Evolutionary conservation across 2,329 filamentous ascomycete genomes (phyloP).

Genomic region (Trichoderma citrinoviride): DNA sequence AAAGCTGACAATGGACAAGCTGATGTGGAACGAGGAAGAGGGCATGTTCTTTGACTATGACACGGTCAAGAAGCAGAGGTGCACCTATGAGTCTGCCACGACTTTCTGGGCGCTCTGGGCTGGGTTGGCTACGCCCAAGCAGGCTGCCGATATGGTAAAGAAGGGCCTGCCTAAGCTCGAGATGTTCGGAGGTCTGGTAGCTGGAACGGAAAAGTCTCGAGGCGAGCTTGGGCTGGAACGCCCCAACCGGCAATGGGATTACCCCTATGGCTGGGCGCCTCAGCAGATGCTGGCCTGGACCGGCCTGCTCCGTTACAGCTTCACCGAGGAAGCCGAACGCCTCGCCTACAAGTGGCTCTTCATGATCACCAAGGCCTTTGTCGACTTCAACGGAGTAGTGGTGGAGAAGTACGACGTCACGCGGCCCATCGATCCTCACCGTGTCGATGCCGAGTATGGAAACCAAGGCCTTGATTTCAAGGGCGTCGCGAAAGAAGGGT

Average conservation of each 20-base stretch:
- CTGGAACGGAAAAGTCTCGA: constrained; percentile 85
- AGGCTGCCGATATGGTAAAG: constrained; percentile 79
- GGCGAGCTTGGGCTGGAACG: constrained; percentile 75
- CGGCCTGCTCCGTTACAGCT: constrained; percentile 86
- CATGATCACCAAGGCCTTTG: constrained; percentile 98
- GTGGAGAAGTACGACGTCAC: constrained; percentile 99
- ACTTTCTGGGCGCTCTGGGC: constrained; percentile 99
- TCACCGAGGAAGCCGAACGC: constrained; percentile 82
- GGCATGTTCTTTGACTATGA: constrained; percentile 99
- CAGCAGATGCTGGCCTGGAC: constrained; percentile 99
- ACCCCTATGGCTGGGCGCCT: constrained; percentile 95
- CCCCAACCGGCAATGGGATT: constrained; percentile 97
- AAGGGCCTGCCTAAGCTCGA: constrained; percentile 86
- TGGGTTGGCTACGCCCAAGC: constrained; percentile 77
- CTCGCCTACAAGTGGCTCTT: constrained; percentile 95
- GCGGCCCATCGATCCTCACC: constrained; percentile 81
- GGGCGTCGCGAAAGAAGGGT: constrained; percentile 94
- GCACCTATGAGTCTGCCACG: constrained; percentile 83
- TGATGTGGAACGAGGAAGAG: constrained; percentile 86
- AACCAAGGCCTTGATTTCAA: constrained; percentile 96
- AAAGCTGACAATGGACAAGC: constrained; percentile 84
- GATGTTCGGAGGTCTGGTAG: constrained; percentile 79
- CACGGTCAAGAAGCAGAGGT: constrained; percentile 75
- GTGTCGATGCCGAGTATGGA: constrained; percentile 94
- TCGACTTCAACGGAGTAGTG: constrained; percentile 96